A percentile compares a stretch with the other conserved stretches of the same genome.
Conservation (phyloP, 2,329 filamentous ascomycete species). For the Neocatenulostroma microsporum region DNA sequence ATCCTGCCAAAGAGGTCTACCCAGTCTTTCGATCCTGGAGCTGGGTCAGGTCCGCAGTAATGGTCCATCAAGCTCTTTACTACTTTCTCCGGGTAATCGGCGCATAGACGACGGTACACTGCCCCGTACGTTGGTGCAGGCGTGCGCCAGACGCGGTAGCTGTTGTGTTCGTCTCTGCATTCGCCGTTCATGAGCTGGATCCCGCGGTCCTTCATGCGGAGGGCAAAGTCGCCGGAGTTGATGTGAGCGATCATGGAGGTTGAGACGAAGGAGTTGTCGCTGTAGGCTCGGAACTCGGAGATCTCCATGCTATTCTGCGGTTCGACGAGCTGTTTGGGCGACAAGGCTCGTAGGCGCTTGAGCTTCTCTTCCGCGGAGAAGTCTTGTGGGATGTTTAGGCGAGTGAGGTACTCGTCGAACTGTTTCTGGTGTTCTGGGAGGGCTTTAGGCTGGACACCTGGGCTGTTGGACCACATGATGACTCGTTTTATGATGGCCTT, state of each 20-base stretch:
- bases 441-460: slow-evolving; percentile 47
- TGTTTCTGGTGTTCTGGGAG: slow-evolving; percentile 42
- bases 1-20: slow-evolving; percentile 46
- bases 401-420: slow-evolving; percentile 44
- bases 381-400: slow-evolving; percentile 37
- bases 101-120: slow-evolving; percentile 41
- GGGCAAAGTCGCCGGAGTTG: slow-evolving; percentile 43
- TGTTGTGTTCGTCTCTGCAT: slow-evolving; percentile 46
- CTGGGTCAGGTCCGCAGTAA: slow-evolving; percentile 38
- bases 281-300: slow-evolving; percentile 50
- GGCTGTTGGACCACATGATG: slow-evolving; percentile 49
- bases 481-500: slow-evolving; percentile 44
- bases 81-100: slow-evolving; percentile 44
- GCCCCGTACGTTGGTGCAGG: slow-evolving; percentile 37
- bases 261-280: slow-evolving; percentile 43
- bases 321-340: slow-evolving; percentile 35
- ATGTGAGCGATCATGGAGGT: slow-evolving; percentile 39
- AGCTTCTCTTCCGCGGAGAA: slow-evolving; percentile 40
- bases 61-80: slow-evolving; percentile 38
- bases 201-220: slow-evolving; percentile 36
- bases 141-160: slow-evolving; percentile 46
- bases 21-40: slow-evolving; percentile 40
- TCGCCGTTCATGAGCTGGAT: slow-evolving; percentile 48
- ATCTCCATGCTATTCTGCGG: slow-evolving; percentile 37
- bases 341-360: slow-evolving; percentile 34